Percentiles rank a stretch among this genome's conserved stretches.
These are phyloP conservation scores for Diplodia mutila DNA, from an alignment of 2,329 filamentous ascomycete genomes.

Conservation along the genomic window DNA sequence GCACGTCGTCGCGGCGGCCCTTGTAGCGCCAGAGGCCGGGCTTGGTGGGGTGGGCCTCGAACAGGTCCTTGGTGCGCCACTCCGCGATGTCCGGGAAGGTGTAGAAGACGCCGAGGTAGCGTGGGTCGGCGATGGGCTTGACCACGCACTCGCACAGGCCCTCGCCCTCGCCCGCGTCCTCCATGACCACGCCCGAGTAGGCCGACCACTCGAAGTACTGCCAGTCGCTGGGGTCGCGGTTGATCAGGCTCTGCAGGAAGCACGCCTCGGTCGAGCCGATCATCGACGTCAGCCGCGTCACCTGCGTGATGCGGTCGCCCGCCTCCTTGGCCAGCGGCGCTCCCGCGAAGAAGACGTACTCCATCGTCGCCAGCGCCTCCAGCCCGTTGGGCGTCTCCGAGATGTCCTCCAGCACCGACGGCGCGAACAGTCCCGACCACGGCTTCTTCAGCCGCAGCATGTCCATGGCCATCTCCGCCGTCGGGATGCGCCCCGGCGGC, in stretches of 20 bases:
- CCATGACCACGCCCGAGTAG: conserved; percentile 33
- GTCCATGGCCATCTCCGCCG: conserved; percentile 28
- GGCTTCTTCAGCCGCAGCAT: conserved; percentile 28
- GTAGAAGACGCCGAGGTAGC: conserved; percentile 30
- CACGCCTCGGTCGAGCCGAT: conserved; percentile 34
- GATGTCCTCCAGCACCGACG: conserved; percentile 35
- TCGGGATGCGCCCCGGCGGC: conserved; percentile 25
- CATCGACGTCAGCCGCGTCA: conserved; percentile 31
- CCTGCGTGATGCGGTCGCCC: conserved; percentile 30
- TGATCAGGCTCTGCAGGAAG: conserved; percentile 31
- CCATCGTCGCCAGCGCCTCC: conserved; percentile 30
- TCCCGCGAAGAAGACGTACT: conserved; percentile 31
- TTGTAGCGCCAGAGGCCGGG: conserved; percentile 29
- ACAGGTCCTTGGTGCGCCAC: conserved; percentile 31
- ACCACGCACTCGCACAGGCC: conserved; percentile 30
- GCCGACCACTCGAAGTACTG: conserved; percentile 34
- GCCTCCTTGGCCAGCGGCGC: conserved; percentile 30
- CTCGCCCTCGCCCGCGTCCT: conserved; percentile 32
- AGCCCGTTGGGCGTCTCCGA: conserved; percentile 32
- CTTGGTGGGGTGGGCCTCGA: conserved; percentile 27
- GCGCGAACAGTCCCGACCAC: conserved; percentile 33
- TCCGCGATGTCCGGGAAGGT: conserved; percentile 29
- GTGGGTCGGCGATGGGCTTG: conserved; percentile 12
- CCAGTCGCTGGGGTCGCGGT: conserved; percentile 30
- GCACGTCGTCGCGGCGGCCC: conserved; percentile 34